Base-by-base conservation (phyloP, 768 basidiomycete genomes). In the Suillus subluteus region DNA sequence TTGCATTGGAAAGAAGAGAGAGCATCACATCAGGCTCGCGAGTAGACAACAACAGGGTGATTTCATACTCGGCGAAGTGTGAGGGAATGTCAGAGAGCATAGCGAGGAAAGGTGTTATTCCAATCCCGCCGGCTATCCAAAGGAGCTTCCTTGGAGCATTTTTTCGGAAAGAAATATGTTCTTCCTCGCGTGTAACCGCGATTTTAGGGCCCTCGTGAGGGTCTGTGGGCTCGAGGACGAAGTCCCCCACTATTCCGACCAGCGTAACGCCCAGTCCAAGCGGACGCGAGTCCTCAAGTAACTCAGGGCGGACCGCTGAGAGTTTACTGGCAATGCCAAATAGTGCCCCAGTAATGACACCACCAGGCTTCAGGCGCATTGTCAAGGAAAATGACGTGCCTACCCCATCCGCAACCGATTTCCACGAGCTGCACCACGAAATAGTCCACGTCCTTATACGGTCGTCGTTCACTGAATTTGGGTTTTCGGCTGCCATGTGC, bases 391-490 rank as follows among this genome's bases (percentile, higher is more conserved):
- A 83, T 16, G 74, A 63, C 2, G 52, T 6, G 23, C 71, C 58
- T 11, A 41, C 44, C 12, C 54, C 5, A 18, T 46, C n/a, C 5
- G 37, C 55, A 21, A 56, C 18, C 13, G 63, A 61, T 59, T 43
- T 21, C 74, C 74, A 76, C 4, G 23, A 44, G 64, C 63, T 76
- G 44, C 70, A 70, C 12, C 68, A 41, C 1, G 88, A 88, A 23
- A 89, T 78, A 0, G 88, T 89, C 88, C 88, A 90, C 1, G 88
- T 89, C 30, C 88, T 84, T 52, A 90, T 81, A 55, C 87, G 82
- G 70, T 90, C 87, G 71, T 89, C 88, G 71, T 89, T 89, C 43
- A 88, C 78, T n/a, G 79, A 77, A 18, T 74, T 80, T 0, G 86
- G 86, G 38, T 82, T 79, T n/a, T 69, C 62, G 7, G 80, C 77